phyloP scores from a whole-genome alignment of 2,329 filamentous ascomycete species.

The Domatiomyces globalis region DNA sequence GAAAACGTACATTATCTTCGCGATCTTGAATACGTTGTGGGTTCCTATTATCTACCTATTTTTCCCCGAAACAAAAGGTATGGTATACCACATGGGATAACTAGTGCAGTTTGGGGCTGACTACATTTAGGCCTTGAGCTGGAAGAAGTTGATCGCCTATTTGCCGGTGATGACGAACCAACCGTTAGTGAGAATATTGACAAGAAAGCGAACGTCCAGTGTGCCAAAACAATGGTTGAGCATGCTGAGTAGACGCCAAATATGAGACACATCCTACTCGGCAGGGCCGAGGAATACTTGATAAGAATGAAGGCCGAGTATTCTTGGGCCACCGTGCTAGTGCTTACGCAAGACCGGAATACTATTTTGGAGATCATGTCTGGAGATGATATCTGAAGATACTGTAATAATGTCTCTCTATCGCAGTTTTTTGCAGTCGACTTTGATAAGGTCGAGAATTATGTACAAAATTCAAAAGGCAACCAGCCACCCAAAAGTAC shows the following conservation, averaged over 20 bases:
- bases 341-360: too few species aligned
- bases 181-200: neutral
- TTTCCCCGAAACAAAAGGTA: constrained; percentile 45
- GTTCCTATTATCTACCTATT: constrained; percentile 54
- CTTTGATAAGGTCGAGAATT: too few species aligned
- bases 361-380: too few species aligned
- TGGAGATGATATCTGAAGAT: too few species aligned
- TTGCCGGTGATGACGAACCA: constrained; percentile 27
- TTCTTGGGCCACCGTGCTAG: too few species aligned
- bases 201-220: neutral
- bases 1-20: constrained; percentile 62
- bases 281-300: too few species aligned
- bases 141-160: constrained; percentile 57
- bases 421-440: too few species aligned
- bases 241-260: too few species aligned
- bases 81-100: neutral
- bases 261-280: too few species aligned
- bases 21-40: constrained; percentile 53
- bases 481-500: constrained; percentile 33
- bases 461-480: constrained; percentile 5
- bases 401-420: too few species aligned
- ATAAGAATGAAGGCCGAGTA: too few species aligned
- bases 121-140: constrained; percentile 22
- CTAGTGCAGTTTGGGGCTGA: neutral
- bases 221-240: too few species aligned